phyloP scores from a whole-genome alignment of 768 basidiomycete species.

The Austroboletus festivus region DNA sequence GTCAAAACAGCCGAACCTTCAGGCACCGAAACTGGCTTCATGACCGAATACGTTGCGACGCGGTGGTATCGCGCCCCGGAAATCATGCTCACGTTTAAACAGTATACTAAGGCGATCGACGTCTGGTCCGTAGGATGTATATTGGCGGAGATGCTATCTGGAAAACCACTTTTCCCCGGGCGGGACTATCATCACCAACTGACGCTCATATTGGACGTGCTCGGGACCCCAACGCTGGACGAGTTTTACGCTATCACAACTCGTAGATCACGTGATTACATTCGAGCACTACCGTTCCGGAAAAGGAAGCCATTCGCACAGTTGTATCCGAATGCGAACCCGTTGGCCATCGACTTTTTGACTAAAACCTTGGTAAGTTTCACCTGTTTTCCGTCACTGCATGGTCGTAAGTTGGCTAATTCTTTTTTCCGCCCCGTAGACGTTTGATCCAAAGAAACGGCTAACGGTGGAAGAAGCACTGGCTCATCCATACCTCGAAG shows the following conservation, averaged over 20 bases:
- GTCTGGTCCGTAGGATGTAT: slow-evolving; percentile 88
- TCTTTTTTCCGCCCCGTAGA: slow-evolving; percentile 41
- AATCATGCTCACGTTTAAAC: slow-evolving; percentile 99
- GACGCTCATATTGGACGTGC: slow-evolving; percentile 90
- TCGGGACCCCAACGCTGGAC: slow-evolving; percentile 95
- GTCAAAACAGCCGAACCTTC: slow-evolving; percentile 83
- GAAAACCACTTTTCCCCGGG: slow-evolving; percentile 95
- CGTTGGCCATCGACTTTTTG: slow-evolving; percentile 72
- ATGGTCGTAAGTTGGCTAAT: background rate
- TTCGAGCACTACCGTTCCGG: slow-evolving; percentile 90
- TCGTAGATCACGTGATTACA: slow-evolving; percentile 88
- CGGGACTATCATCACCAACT: slow-evolving; percentile 96
- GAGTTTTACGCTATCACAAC: slow-evolving; percentile 98
- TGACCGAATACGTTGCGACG: slow-evolving; percentile 98
- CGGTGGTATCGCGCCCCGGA: slow-evolving; percentile 99
- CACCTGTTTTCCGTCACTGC: background rate
- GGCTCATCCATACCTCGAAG: slow-evolving; percentile 92
- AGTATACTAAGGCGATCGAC: slow-evolving; percentile 96
- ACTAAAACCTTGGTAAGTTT: slow-evolving; percentile 73
- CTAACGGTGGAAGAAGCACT: slow-evolving; percentile 93
- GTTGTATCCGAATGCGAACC: slow-evolving; percentile 89
- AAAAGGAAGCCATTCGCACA: slow-evolving; percentile 79
- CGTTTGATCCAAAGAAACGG: slow-evolving; percentile 97
- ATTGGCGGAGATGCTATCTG: slow-evolving; percentile 95
- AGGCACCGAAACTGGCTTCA: slow-evolving; percentile 82